Evolutionary conservation across 257 asterid genomes (phyloP).

Genomic region (Oldenlandia corymbosa): DNA sequence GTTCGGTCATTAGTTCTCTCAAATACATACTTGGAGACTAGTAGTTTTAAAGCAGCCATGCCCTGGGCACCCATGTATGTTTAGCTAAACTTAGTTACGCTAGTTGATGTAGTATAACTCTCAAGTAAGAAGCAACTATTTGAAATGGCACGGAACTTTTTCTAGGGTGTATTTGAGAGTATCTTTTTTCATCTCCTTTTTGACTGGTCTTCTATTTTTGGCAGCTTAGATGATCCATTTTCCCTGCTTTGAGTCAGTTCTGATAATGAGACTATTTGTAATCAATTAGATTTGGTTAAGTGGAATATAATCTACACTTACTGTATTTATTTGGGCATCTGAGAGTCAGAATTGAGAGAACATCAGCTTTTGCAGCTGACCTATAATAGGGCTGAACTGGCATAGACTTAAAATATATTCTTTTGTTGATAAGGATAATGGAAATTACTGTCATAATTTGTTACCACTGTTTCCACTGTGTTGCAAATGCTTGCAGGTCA

Average conservation of each 20-base stretch:
- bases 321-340: neutral
- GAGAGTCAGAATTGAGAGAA: neutral
- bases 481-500: neutral
- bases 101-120: neutral
- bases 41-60: slow-evolving; percentile 82
- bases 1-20: slow-evolving; percentile 91
- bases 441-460: neutral
- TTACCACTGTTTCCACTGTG: neutral
- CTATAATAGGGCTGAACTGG: neutral
- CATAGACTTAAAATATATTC: neutral
- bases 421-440: neutral
- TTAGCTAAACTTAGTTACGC: neutral
- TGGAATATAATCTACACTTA: neutral
- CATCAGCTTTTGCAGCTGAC: neutral
- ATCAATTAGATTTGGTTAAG: neutral
- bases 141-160: neutral
- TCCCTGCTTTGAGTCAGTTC: neutral
- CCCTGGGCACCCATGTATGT: slow-evolving; percentile 98
- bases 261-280: neutral
- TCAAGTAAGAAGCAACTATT: neutral
- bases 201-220: neutral
- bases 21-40: slow-evolving; percentile 85
- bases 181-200: slow-evolving; percentile 3
- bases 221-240: neutral
- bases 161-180: neutral